These are phyloP conservation scores for Exsudoporus frostii DNA, from an alignment of 768 basidiomycete genomes.

Conservation along the genomic window DNA sequence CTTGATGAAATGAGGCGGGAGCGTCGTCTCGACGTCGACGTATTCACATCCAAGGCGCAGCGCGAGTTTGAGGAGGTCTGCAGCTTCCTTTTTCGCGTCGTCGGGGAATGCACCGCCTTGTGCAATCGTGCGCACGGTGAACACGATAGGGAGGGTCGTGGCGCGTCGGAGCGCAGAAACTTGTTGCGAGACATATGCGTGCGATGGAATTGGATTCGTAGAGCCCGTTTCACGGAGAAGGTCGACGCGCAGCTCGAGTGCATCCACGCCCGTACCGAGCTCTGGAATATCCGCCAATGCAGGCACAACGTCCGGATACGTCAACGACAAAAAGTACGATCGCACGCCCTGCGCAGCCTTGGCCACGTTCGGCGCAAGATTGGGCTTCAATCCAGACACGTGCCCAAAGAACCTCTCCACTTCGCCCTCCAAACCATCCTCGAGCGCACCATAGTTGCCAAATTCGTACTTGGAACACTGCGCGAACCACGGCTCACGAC, in stretches of 20 bases:
- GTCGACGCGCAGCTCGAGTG: constrained; percentile 92
- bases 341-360: constrained; percentile 43
- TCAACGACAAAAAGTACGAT: constrained; percentile 92
- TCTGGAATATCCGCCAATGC: constrained; percentile 68
- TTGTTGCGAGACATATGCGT: constrained; percentile 75
- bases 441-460: constrained; percentile 60
- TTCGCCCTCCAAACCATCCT: constrained; percentile 45
- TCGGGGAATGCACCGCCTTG: constrained; percentile 95
- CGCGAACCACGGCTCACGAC: constrained; percentile 83
- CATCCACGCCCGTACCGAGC: constrained; percentile 81
- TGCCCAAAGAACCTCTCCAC: constrained; percentile 85
- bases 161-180: constrained; percentile 72
- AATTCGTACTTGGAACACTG: constrained; percentile 84
- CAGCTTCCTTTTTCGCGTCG: constrained; percentile 62
- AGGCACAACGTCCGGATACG: constrained; percentile 81
- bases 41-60: constrained; percentile 87
- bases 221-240: constrained; percentile 58
- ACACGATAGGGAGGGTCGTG: constrained; percentile 84
- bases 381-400: constrained; percentile 69
- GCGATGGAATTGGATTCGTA: constrained; percentile 58
- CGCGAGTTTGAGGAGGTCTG: constrained; percentile 74
- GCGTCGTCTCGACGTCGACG: constrained; percentile 84
- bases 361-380: constrained; percentile 52
- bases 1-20: constrained; percentile 59
- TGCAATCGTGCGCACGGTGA: constrained; percentile 80